These are phyloP conservation scores for Flaveria sonorensis DNA, from an alignment of 129 eudicot species.

Conservation along the genomic window DNA sequence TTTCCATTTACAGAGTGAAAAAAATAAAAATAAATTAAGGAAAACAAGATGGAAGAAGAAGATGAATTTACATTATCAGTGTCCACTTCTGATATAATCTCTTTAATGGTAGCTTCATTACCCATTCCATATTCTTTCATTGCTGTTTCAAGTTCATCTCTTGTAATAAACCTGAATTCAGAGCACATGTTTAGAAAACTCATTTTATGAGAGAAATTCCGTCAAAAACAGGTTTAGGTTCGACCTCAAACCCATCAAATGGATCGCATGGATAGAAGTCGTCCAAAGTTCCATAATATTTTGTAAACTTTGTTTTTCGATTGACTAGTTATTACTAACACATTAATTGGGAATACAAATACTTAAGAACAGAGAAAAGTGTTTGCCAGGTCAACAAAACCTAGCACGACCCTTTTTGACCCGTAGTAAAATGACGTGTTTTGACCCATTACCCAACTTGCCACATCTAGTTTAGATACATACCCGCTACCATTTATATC, in stretches of 20 bases:
- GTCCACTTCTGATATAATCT: conserved; percentile 87
- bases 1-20: conserved; percentile 3
- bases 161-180: conserved; percentile 66
- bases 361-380: background rate
- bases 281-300: background rate
- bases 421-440: background rate
- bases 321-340: background rate
- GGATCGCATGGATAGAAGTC: background rate
- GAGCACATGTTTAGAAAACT: background rate
- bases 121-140: conserved; percentile 89
- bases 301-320: background rate
- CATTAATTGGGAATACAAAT: background rate
- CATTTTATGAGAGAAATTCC: background rate
- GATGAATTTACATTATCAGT: conserved; percentile 66
- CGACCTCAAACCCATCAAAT: background rate
- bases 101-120: conserved; percentile 74
- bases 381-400: background rate
- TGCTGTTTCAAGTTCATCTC: conserved; percentile 85
- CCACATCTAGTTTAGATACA: conserved; percentile 20
- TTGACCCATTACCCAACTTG: conserved; percentile 2
- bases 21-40: background rate
- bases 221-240: background rate
- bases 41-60: background rate
- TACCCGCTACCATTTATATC: conserved; percentile 88
- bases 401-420: background rate